phyloP scores from a whole-genome alignment of 2,329 filamentous ascomycete species.

The Ciborinia camelliae region DNA sequence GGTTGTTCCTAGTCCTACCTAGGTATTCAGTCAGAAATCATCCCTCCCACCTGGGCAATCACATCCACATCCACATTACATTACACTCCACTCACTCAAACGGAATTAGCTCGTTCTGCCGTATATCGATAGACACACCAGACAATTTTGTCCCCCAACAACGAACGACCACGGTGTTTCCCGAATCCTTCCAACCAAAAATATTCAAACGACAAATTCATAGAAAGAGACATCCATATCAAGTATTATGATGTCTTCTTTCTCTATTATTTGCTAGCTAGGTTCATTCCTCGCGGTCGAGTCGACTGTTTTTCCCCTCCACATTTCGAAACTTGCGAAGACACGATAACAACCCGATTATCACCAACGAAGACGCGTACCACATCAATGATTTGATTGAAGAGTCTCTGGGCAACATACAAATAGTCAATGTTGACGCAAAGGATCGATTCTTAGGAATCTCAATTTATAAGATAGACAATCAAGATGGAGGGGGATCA shows the following conservation, averaged over 20 bases:
- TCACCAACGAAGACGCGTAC: slow-evolving; percentile 13
- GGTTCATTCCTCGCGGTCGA: slow-evolving; percentile 11
- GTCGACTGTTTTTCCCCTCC: slow-evolving; percentile 8
- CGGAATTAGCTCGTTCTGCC: no score
- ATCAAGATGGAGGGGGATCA: slow-evolving; percentile 27
- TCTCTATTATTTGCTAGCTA: slow-evolving; percentile 15
- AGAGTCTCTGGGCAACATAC: neutral
- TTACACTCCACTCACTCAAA: no score
- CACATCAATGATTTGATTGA: slow-evolving; percentile 1
- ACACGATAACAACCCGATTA: slow-evolving; percentile 1
- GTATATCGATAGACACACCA: neutral
- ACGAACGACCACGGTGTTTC: neutral
- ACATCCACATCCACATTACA: no score
- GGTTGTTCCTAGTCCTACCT: no score
- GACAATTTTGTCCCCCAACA: neutral
- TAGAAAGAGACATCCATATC: slow-evolving; percentile 14
- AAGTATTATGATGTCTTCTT: slow-evolving; percentile 18
- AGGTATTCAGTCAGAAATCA: no score
- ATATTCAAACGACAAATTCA: neutral
- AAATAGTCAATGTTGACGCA: slow-evolving; percentile 19
- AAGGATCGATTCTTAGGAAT: slow-evolving; percentile 19
- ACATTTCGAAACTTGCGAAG: slow-evolving; percentile 15
- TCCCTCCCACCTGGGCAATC: no score
- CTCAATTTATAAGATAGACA: neutral
- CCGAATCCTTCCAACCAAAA: neutral